Base-by-base conservation (phyloP, 768 basidiomycete genomes). In the Collybiopsis luxurians region DNA sequence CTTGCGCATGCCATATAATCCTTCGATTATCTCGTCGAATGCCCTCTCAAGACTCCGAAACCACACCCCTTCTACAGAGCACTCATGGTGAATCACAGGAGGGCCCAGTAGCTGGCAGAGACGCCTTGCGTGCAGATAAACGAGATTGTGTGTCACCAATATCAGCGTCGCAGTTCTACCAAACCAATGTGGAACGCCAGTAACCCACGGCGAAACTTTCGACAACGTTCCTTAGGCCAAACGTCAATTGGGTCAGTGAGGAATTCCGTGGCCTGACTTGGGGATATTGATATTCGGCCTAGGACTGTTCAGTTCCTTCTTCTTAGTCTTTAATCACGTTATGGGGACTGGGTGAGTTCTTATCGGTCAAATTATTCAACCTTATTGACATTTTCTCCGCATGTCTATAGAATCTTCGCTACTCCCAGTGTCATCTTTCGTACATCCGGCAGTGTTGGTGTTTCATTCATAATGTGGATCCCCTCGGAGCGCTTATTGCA, bases 251-350 rank as follows among this genome's bases (percentile, higher is more conserved):
- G 84, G 84, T 85, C 26, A 4, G 74, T 43, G 67, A 21, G 48
- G 11, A 45, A 21, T 19, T 46, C 30, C 13, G 15, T 23, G n/a
- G 23, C 13, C 2, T 4, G 45, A 34, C 13, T 23, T 26, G 28
- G 6, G 46, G 42, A 26, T 45, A 13, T 26, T 28, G 42, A 17
- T 17, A 7, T 38, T 17, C 7, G 36, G 7, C 56, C 28, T 31
- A 81, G 80, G 81, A 6, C 63, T 80, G 5, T 66, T 78, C 44
- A 86, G 83, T 57, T 81, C 85, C 3, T 68, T 82, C 2, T 85
- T 81, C 60, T 79, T 90, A 42, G 84, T 90, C 36, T 88, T 89
- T 73, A 90, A 90, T 64, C 79, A 84, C 27, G 78, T 88, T 17
- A 85, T 89, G 26, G 87, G 88, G 19, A 83, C 86, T n/a, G 87